Percentiles rank a stretch among this genome's conserved stretches.
Conservation (phyloP, 306 rosid genomes). For the Acmispon strigosus region DNA sequence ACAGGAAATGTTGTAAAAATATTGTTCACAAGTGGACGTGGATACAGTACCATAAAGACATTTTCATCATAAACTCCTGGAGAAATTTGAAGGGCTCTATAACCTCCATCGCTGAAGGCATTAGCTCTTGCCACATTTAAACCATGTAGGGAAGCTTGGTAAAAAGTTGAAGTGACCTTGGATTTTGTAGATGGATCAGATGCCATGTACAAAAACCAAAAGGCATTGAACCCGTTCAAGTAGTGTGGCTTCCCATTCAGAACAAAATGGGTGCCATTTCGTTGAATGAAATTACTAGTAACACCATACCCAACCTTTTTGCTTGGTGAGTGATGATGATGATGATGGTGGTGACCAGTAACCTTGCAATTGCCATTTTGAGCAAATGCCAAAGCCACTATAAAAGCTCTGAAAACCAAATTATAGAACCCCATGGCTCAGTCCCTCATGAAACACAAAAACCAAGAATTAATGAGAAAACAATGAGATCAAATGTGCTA, state of each 20-base stretch:
- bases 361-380: too few relatives aligned
- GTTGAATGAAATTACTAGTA: neutral
- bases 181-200: constrained; percentile 29
- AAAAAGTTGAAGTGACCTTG: constrained; percentile 23
- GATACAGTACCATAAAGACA: constrained; percentile 14
- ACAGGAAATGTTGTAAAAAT: too few relatives aligned
- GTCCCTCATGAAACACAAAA: too few relatives aligned
- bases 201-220: constrained; percentile 50
- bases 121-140: constrained; percentile 22
- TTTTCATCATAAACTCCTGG: constrained; percentile 27
- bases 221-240: constrained; percentile 50
- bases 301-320: too few relatives aligned
- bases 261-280: constrained; percentile 32
- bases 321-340: too few relatives aligned
- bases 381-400: too few relatives aligned
- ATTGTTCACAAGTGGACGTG: too few relatives aligned
- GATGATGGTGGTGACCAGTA: too few relatives aligned
- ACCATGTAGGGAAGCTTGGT: constrained; percentile 16
- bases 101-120: constrained; percentile 34
- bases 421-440: too few relatives aligned
- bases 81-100: constrained; percentile 21
- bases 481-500: too few relatives aligned
- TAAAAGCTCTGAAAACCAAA: too few relatives aligned
- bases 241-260: constrained; percentile 24
- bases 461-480: too few relatives aligned